A percentile compares a stretch with the other conserved stretches of the same genome.
Conservation (phyloP, 257 asterid species). For the Fraxinus excelsior region DNA sequence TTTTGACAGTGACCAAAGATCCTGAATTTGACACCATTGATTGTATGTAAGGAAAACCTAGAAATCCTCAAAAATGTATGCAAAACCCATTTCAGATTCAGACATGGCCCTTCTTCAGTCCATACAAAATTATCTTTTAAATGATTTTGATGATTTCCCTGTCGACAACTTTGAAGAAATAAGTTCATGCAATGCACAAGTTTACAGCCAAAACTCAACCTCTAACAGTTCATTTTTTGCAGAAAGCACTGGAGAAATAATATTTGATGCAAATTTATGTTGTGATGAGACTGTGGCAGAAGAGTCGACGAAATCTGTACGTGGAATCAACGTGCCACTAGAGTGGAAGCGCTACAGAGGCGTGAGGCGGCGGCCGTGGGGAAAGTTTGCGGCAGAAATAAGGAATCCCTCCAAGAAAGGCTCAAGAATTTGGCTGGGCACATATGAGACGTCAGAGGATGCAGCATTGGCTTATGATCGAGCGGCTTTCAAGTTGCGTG, state of each 20-base stretch:
- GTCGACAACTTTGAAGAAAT: background rate
- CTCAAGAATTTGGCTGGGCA: conserved; percentile 41
- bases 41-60: background rate
- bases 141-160: conserved; percentile 22
- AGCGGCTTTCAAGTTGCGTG: conserved; percentile 38
- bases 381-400: conserved; percentile 41
- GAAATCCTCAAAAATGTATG: conserved; percentile 18
- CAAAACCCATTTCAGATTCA: conserved; percentile 18
- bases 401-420: conserved; percentile 35
- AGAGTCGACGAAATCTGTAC: background rate
- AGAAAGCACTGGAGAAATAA: background rate
- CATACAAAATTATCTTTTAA: conserved; percentile 28
- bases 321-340: background rate
- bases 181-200: background rate
- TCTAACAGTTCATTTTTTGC: background rate
- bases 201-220: background rate
- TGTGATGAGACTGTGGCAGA: background rate
- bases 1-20: background rate
- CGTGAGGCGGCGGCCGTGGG: conserved; percentile 47
- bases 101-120: conserved; percentile 23
- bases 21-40: background rate
- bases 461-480: conserved; percentile 47
- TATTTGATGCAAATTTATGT: background rate
- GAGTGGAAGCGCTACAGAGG: conserved; percentile 40
- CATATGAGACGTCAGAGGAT: conserved; percentile 39